Evolutionary conservation across 306 rosid species (phyloP).

Genomic region (Cercis canadensis): DNA sequence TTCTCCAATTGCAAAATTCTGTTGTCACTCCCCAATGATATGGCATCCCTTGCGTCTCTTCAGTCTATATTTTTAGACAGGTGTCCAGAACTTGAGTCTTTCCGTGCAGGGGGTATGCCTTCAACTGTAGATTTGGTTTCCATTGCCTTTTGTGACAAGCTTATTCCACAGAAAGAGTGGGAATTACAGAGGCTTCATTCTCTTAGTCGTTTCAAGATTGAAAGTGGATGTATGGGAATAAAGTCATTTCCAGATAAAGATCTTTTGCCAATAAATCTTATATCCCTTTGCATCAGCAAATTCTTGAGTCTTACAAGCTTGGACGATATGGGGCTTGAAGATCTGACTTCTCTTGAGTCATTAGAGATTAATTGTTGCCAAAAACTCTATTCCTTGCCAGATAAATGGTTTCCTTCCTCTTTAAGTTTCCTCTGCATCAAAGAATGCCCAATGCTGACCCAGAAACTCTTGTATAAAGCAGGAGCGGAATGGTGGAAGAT

Average conservation of each 20-base stretch:
- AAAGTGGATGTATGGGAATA: not conserved
- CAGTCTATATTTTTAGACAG: not conserved
- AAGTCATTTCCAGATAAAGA: not conserved
- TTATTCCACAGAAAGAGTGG: not conserved
- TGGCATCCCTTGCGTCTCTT: not conserved
- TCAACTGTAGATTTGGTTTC: not conserved
- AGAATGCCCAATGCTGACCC: slow-evolving; percentile 1
- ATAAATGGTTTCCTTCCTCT: slow-evolving; percentile 3
- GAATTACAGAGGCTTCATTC: not conserved
- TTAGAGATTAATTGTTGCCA: not conserved
- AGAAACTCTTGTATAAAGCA: not conserved
- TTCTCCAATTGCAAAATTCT: not conserved
- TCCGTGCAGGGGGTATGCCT: slow-evolving; percentile 2
- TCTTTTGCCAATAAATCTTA: slow-evolving; percentile 10
- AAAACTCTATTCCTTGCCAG: not conserved
- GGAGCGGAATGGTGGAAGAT: not conserved
- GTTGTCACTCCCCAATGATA: not conserved
- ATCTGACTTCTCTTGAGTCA: slow-evolving; percentile 5
- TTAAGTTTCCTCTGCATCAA: not conserved
- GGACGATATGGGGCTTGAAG: not conserved
- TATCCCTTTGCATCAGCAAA: not conserved
- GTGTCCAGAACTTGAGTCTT: slow-evolving; percentile 5
- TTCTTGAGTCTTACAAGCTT: not conserved
- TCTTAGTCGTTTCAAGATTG: not conserved
- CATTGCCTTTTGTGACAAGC: slow-evolving; percentile 2